Conservation (phyloP, 1,284 basidiomycete species). For the Rhodofomes roseus region DNA sequence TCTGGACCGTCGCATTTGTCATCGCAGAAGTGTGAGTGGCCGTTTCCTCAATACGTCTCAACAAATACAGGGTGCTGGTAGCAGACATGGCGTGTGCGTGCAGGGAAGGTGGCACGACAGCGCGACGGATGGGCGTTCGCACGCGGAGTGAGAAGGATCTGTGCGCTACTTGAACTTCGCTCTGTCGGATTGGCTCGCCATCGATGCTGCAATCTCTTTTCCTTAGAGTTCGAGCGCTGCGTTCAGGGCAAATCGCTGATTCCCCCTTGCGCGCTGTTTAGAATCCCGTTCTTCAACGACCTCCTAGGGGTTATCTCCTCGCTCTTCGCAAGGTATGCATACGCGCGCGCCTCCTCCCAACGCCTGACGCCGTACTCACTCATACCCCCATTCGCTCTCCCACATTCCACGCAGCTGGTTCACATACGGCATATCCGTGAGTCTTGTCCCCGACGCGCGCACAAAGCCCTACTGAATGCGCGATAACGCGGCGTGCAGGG, state of each 20-base stretch:
- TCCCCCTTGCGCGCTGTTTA: conserved; percentile 4
- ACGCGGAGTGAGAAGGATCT: neutral
- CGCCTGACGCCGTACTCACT: neutral
- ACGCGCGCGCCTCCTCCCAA: neutral
- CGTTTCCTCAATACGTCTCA: neutral
- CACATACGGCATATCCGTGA: conserved; percentile 29
- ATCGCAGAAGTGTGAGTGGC: conserved; percentile 30
- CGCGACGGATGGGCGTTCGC: neutral
- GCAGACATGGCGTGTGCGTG: neutral
- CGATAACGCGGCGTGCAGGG: conserved; percentile 13
- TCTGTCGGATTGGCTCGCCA: neutral
- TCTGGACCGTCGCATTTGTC: conserved; percentile 27
- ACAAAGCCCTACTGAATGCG: neutral
- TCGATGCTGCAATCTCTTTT: neutral
- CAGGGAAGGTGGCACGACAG: neutral
- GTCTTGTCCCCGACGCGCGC: neutral
- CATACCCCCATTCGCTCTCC: neutral
- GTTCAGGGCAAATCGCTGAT: neutral
- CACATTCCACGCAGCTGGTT: conserved; percentile 21
- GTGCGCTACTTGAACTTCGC: neutral
- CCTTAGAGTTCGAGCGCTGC: neutral
- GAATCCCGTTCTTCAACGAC: conserved; percentile 33
- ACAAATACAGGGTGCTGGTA: neutral
- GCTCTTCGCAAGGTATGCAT: conserved; percentile 25
- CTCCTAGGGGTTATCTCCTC: conserved; percentile 29